Evolutionary conservation across 1,284 basidiomycete species (phyloP), one percentile per base, ranked within the genome.

Genomic region (Erythrobasidium hasegawianum): DNA sequence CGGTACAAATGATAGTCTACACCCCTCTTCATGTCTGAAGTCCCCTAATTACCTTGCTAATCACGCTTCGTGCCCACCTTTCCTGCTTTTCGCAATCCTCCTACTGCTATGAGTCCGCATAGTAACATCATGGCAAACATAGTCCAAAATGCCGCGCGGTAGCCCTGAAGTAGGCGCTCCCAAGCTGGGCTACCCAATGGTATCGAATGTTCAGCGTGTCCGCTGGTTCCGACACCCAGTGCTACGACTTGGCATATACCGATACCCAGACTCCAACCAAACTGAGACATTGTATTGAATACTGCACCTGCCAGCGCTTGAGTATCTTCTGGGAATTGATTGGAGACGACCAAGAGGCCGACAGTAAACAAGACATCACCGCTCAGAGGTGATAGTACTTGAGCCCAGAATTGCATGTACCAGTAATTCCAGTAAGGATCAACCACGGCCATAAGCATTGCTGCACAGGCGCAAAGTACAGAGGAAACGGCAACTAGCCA

Each of bases 221-320:
- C 45, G 22, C n/a, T 24, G 45, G n/a, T 47, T 14, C 45, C 45
- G n/a, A 47, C 45, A 24, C 45, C 45, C 8, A 47, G 14, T 18
- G 45, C 45, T 16, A 47, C 45, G 45, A 47, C 45, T 47, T 47
- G 45, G 45, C 45, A 47, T 47, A 47, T 24, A 18, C 45, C 45
- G 22, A 47, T 47, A 8, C 45, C 45, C 22, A 47, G 45, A 47
- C 45, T 47, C 22, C n/a, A 47, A 5, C 45, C 45, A 24, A 47
- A 47, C 22, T 47, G 45, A 47, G 45, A 4, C 45, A 47, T 47
- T 8, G 45, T 47, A 47, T 47, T 47, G 45, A 47, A 47, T 4
- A 47, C 45, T 5, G 45, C 45, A 16, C 45, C 45, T 8, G 45
- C 45, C 22, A 47, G 14, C n/a, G 45, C 45, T 47, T 47, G 45